These are phyloP conservation scores for Fusarium cyanostomum DNA, from an alignment of 2,329 filamentous ascomycete genomes.

Conservation along the genomic window DNA sequence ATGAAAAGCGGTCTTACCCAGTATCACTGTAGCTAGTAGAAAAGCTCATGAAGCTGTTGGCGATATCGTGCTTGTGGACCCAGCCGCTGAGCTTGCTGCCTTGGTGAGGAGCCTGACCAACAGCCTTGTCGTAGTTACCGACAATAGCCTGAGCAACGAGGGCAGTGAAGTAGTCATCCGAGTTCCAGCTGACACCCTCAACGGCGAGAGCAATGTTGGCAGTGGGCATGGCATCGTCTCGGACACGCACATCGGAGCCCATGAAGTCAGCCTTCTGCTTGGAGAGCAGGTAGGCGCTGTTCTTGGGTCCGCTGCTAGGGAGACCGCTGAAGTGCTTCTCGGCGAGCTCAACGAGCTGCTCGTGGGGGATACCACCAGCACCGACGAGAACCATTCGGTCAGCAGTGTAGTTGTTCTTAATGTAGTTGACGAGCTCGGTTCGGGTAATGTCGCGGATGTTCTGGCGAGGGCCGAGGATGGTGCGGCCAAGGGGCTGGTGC, in stretches of 20 bases:
- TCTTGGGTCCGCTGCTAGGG: slow-evolving; percentile 78
- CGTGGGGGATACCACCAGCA: slow-evolving; percentile 91
- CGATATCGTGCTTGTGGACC: slow-evolving; percentile 92
- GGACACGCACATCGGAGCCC: slow-evolving; percentile 93
- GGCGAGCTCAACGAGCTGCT: slow-evolving; percentile 92
- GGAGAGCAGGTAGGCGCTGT: slow-evolving; percentile 77
- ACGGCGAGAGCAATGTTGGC: slow-evolving; percentile 99
- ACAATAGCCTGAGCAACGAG: slow-evolving; percentile 98
- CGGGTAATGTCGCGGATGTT: slow-evolving; percentile 98
- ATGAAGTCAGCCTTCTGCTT: slow-evolving; percentile 95
- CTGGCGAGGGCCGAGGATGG: slow-evolving; percentile 95
- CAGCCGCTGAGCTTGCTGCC: slow-evolving; percentile 98
- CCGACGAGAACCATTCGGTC: slow-evolving; percentile 99
- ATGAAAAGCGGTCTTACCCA: slow-evolving; percentile 69
- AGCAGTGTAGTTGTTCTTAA: slow-evolving; percentile 99
- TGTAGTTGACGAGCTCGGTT: slow-evolving; percentile 91
- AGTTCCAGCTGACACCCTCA: slow-evolving; percentile 99
- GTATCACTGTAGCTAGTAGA: slow-evolving; percentile 99
- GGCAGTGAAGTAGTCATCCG: slow-evolving; percentile 98
- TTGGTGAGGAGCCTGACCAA: slow-evolving; percentile 96
- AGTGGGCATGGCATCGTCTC: slow-evolving; percentile 94
- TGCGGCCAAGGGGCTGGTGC: slow-evolving; percentile 93
- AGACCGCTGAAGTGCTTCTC: slow-evolving; percentile 93
- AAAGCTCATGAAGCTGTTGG: slow-evolving; percentile 99
- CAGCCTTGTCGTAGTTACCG: slow-evolving; percentile 99